Conservation (phyloP, 202 grass and related monocot species). For the Sporobolus alterniflorus region DNA sequence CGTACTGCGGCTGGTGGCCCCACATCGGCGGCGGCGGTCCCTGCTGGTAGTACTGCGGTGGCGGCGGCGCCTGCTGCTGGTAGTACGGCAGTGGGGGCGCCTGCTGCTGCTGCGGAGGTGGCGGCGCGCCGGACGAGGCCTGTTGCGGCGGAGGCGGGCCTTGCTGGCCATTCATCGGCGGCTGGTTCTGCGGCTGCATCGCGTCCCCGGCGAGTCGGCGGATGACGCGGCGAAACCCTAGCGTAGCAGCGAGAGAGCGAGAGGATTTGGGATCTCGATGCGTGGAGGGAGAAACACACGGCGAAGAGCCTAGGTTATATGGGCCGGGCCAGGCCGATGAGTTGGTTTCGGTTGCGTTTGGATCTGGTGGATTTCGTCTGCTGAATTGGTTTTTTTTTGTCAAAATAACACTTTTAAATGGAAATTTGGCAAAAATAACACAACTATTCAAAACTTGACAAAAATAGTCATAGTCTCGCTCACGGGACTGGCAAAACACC, state of each 20-base stretch:
- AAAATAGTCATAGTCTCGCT: no score
- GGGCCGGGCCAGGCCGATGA: no score
- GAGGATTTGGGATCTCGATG: conserved; percentile 21
- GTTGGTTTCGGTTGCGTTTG: no score
- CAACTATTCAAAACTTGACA: no score
- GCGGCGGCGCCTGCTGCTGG: conserved; percentile 13
- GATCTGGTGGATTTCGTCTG: no score
- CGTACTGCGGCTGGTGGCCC: conserved; percentile 25
- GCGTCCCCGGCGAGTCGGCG: conserved; percentile 10
- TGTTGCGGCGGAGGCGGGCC: conserved; percentile 14
- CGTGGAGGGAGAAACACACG: background rate
- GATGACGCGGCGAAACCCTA: conserved; percentile 44
- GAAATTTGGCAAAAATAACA: no score
- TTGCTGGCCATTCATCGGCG: conserved; percentile 48
- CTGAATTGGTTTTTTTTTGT: no score
- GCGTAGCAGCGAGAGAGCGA: background rate
- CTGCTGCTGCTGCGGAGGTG: conserved; percentile 18
- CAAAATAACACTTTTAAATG: no score
- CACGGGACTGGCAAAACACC: no score
- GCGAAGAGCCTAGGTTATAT: background rate
- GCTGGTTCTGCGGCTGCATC: conserved; percentile 52
- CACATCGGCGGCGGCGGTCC: conserved; percentile 1
- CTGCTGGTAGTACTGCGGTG: conserved; percentile 48
- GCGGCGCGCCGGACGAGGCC: conserved; percentile 1
- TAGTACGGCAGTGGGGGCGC: conserved; percentile 17